A percentile compares a stretch with the other conserved stretches of the same genome.
phyloP scores from a whole-genome alignment of 2,329 filamentous ascomycete species.

The Trichoderma guizhouense region DNA sequence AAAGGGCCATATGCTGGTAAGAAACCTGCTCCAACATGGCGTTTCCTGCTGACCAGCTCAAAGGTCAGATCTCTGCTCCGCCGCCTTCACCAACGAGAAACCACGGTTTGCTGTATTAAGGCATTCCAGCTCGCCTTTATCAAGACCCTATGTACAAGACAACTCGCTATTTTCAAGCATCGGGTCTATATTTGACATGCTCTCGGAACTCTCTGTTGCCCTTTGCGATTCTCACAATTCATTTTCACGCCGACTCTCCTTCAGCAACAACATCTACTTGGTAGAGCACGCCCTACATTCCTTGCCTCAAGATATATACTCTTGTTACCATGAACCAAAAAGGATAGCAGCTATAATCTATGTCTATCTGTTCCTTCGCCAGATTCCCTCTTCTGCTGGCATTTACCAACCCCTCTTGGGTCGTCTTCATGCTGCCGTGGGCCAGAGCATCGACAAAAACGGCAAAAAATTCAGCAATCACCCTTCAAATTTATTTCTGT shows the following conservation, averaged over 20 bases:
- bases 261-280: neutral
- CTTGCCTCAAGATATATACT: neutral
- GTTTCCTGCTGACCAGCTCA: neutral
- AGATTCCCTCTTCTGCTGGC: neutral
- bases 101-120: neutral
- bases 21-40: neutral
- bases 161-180: neutral
- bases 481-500: neutral
- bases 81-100: neutral
- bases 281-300: neutral
- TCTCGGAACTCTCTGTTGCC: neutral
- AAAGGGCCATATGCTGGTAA: neutral
- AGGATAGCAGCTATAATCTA: neutral
- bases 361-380: neutral
- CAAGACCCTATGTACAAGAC: neutral
- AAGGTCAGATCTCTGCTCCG: neutral
- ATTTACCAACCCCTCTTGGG: neutral
- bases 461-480: neutral
- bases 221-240: neutral
- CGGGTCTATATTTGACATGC: neutral
- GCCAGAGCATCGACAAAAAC: neutral
- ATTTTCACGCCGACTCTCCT: neutral
- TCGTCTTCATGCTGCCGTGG: neutral
- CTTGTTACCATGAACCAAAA: neutral
- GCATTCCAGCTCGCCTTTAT: neutral